Percentiles rank a stretch among this genome's conserved stretches.
phyloP scores from a whole-genome alignment of 768 basidiomycete species.

The Strobilomyces confusus region DNA sequence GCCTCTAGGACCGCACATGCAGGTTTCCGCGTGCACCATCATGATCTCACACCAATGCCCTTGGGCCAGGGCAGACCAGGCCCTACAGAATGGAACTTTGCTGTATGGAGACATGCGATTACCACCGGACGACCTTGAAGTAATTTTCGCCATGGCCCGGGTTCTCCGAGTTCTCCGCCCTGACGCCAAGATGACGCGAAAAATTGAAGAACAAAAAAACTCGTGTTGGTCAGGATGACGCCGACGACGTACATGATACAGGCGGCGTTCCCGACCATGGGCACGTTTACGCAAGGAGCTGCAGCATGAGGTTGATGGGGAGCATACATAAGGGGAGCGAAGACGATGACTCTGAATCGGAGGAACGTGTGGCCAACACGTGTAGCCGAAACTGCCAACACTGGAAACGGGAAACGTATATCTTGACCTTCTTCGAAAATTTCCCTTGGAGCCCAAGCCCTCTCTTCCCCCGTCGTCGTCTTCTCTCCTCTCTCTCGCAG shows the following conservation, averaged over 20 bases:
- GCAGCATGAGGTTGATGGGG: conserved; percentile 14
- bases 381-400: conserved; percentile 27
- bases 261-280: conserved; percentile 11
- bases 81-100: conserved; percentile 4
- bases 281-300: conserved; percentile 28
- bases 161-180: not conserved
- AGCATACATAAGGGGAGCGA: conserved; percentile 19
- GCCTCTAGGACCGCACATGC: conserved; percentile 9
- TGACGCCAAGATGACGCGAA: conserved; percentile 1
- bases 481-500: conserved; percentile 26
- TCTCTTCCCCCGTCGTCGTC: conserved; percentile 30
- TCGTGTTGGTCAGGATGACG: conserved; percentile 4
- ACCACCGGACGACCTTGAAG: not conserved
- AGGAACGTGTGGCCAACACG: conserved; percentile 35
- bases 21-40: conserved; percentile 21
- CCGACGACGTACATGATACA: not conserved
- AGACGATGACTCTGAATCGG: too few species aligned
- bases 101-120: not conserved
- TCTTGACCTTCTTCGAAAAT: conserved; percentile 35
- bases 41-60: conserved; percentile 8
- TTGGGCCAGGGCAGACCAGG: conserved; percentile 16
- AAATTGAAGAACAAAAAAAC: not conserved
- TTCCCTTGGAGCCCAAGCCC: conserved; percentile 30
- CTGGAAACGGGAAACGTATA: conserved; percentile 32
- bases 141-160: not conserved